Base-by-base conservation (phyloP, 352 stramenopile genomes). In the Phytophthora pseudosyringae region DNA sequence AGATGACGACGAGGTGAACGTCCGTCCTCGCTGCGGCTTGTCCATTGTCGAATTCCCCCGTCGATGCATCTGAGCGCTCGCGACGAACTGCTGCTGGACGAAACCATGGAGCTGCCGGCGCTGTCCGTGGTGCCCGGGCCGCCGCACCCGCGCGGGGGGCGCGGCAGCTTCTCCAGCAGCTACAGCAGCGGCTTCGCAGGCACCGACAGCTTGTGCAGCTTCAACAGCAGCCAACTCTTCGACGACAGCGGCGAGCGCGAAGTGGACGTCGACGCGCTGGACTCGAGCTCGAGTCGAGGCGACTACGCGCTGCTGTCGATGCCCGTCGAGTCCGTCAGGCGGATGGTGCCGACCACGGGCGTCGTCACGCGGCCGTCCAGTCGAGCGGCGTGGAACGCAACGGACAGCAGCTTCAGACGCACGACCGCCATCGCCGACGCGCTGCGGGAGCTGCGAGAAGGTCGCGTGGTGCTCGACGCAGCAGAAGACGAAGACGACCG, bases 251-350 rank as follows among this genome's bases (percentile, higher is more conserved):
- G 59, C 39, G 50, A 48, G 36, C 58, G 28, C 15, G 64, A 72
- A 55, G 64, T 72, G 3, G 58, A 72, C 18, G 38, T 72, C 38
- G 64, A 72, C 40, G 64, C 63, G 12, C 12, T 59, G 12, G 46
- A 59, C 16, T 72, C 64, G 10, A 59, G 41, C 32, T 72, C 64
- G 4, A 72, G 64, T 48, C 58, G 64, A n/a, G 51, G 48, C 3
- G 64, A 64, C 50, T 72, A 72, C 49, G 58, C 58, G 38, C 31
- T 72, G 50, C 39, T 72, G 58, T 72, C 64, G 25, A 68, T 72
- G 64, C 64, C 64, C 4, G 28, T 50, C 3, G 48, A 68, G 39
- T 68, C 64, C 2, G 50, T 59, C 0, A 68, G 60, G 44, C 18
- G 51, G 18, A 57, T 68, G 51, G 32, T 71, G 4, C 57, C 64